Evolutionary conservation across 2,329 filamentous ascomycete species (phyloP).

Genomic region (Epichloe festucae): DNA sequence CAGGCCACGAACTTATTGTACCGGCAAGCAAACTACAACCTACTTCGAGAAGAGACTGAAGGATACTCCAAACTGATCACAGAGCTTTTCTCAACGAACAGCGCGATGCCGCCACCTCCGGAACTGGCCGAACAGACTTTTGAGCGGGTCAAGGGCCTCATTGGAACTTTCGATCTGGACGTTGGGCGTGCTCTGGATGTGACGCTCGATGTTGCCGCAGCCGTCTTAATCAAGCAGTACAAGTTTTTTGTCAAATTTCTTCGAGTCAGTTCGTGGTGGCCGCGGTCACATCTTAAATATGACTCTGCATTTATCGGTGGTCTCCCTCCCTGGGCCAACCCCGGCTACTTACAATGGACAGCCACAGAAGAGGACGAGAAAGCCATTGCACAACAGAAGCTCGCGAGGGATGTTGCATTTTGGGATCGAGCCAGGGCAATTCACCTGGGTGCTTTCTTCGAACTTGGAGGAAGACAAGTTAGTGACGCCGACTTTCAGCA

Average conservation of each 20-base stretch:
- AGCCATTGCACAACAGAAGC: slow-evolving; percentile 40
- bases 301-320: slow-evolving; percentile 39
- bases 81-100: slow-evolving; percentile 83
- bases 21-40: slow-evolving; percentile 91
- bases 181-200: slow-evolving; percentile 91
- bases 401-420: slow-evolving; percentile 59
- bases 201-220: slow-evolving; percentile 87
- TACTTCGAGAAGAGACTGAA: slow-evolving; percentile 88
- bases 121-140: slow-evolving; percentile 76
- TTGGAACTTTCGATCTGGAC: slow-evolving; percentile 93
- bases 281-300: slow-evolving; percentile 42
- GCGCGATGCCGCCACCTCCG: slow-evolving; percentile 56
- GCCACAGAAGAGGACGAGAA: slow-evolving; percentile 57
- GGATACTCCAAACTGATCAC: slow-evolving; percentile 94
- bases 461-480: slow-evolving; percentile 63
- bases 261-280: slow-evolving; percentile 94
- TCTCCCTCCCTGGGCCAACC: slow-evolving; percentile 76
- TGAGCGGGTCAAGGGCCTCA: slow-evolving; percentile 82
- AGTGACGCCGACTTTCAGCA: slow-evolving; percentile 43
- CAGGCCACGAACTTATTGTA: slow-evolving; percentile 90
- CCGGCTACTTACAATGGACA: slow-evolving; percentile 50
- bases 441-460: slow-evolving; percentile 77
- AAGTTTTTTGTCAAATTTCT: slow-evolving; percentile 92
- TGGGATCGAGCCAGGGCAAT: slow-evolving; percentile 68
- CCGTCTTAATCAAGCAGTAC: slow-evolving; percentile 82